Base-by-base conservation (phyloP, 352 stramenopile genomes). In the Pythium aphanidermatum region DNA sequence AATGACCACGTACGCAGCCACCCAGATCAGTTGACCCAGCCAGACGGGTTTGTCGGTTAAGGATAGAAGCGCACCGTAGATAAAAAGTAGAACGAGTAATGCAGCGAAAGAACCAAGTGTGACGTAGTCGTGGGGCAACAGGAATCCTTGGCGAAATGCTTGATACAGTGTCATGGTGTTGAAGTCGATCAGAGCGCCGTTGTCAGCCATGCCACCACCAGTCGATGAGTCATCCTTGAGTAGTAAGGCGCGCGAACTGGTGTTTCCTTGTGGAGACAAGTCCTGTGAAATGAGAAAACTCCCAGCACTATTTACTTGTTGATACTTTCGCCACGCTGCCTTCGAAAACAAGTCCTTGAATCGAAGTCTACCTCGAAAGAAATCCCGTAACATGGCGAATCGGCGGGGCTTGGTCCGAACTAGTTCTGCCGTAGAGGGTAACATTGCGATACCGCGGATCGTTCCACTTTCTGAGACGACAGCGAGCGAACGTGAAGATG, bases 1-100 rank as follows among this genome's bases (percentile, higher is more conserved):
- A 21, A 90, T 59, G 2, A 77, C 5, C 0, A 87, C 69, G 47
- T 85, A 86, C 3, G 42, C 56, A 4, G 39, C 65, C 16, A 80
- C 73, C 80, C 77, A 92, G 23, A 92, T 48, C 19, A 90, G 50
- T 23, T 92, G 75, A 0, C 80, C 80, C 4, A 92, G 29, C 80
- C 80, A 90, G 10, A 42, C 45, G 0, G 77, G 77, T 7, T 43
- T 74, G 46, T 92, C 80, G 0, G 77, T 90, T 34, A 74, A 58
- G 19, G 77, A 77, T 2, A 88, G 55, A 21, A 86, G 61, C 39
- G 70, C 51, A 4, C 80, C 80, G 44, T 88, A 92, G 13, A 92
- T 35, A 30, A 89, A 68, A 11, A 90, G 37, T 1, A 89, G 46
- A 4, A 51, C 51, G 7, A 92, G 42, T 7, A 89, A 52, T 1